Conservation (phyloP, 768 basidiomycete species). For the Jaapia argillacea region DNA sequence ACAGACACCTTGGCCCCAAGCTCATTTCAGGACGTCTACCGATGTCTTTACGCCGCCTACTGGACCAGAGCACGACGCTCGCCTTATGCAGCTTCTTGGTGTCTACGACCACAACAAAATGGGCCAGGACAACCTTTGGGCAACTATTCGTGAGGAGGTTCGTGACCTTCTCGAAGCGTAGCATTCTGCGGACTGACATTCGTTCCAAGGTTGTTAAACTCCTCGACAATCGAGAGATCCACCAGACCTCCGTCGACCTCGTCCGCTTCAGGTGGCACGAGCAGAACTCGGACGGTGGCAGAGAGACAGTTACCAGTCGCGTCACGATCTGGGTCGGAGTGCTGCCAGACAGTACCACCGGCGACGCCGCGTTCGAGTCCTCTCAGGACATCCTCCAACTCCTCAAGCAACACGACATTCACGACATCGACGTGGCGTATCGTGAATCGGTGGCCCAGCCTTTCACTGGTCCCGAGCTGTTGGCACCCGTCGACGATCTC, state of each 20-base stretch:
- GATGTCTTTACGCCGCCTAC: conserved; percentile 10
- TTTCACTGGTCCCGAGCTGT: conserved; percentile 12
- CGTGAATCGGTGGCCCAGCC: conserved; percentile 12
- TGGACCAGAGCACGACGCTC: conserved; percentile 11
- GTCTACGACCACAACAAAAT: conserved; percentile 12
- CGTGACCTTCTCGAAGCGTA: conserved; percentile 14
- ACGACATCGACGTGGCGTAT: conserved; percentile 14
- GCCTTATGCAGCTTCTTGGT: conserved; percentile 12
- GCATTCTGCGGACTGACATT: conserved; percentile 9
- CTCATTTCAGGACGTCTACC: conserved; percentile 12
- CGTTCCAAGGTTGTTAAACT: conserved; percentile 9
- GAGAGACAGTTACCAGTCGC: conserved; percentile 12
- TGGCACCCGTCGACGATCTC: conserved; percentile 9
- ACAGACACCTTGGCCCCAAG: conserved; percentile 11
- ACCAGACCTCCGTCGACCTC: conserved; percentile 8
- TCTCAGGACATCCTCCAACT: conserved; percentile 10
- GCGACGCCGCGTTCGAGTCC: conserved; percentile 9
- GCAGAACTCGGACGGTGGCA: conserved; percentile 8
- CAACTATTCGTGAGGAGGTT: conserved; percentile 11
- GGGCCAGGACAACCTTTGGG: conserved; percentile 12
- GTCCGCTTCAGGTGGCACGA: conserved; percentile 9
- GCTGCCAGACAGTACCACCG: conserved; percentile 14
- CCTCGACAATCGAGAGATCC: conserved; percentile 6
- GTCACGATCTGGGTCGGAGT: conserved; percentile 18
- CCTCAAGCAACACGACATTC: conserved; percentile 8